A percentile compares a stretch with the other conserved stretches of the same genome.
These are phyloP conservation scores for Fusarium acutatum DNA, from an alignment of 2,329 filamentous ascomycete genomes.

Conservation along the genomic window DNA sequence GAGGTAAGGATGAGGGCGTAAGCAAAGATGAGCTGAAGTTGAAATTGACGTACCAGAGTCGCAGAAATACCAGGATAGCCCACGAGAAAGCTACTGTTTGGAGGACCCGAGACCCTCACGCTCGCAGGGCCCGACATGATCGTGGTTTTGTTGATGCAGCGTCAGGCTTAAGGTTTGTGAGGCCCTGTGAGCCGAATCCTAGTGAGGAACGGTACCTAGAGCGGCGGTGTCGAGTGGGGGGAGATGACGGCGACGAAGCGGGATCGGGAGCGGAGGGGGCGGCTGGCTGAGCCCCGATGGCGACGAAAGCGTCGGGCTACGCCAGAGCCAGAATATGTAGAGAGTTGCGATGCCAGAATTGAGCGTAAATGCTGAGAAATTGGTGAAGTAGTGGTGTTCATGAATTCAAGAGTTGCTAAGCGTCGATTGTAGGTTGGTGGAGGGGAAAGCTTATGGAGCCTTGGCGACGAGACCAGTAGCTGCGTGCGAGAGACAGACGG, in stretches of 20 bases:
- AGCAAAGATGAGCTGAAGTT: slow-evolving; percentile 11
- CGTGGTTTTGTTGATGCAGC: slow-evolving; percentile 22
- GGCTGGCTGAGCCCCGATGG: slow-evolving; percentile 33
- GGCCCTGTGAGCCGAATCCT: slow-evolving; percentile 11
- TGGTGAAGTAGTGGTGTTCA: slow-evolving; percentile 37
- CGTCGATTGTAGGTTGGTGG: slow-evolving; percentile 14
- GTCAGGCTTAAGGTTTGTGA: slow-evolving; percentile 12
- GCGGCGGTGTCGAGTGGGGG: slow-evolving; percentile 32
- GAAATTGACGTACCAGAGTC: slow-evolving; percentile 77
- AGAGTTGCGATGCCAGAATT: slow-evolving; percentile 26
- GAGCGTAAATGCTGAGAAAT: slow-evolving; percentile 21
- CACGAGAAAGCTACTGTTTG: slow-evolving; percentile 95
- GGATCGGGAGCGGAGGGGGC: slow-evolving; percentile 25
- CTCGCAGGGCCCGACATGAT: slow-evolving; percentile 47
- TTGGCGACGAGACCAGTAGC: slow-evolving; percentile 1
- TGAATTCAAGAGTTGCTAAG: slow-evolving; percentile 32
- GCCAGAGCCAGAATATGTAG: slow-evolving; percentile 25
- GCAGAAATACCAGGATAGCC: slow-evolving; percentile 98
- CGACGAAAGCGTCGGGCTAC: slow-evolving; percentile 35
- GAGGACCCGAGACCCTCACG: slow-evolving; percentile 95
- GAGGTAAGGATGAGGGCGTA: slow-evolving; percentile 9
- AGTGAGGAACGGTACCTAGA: slow-evolving; percentile 22
- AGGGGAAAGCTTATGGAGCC: slow-evolving; percentile 20
- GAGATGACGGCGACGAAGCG: slow-evolving; percentile 35
- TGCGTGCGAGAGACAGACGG: slow-evolving; percentile 18